These are phyloP conservation scores for Fusarium sambucinum DNA, from an alignment of 2,329 filamentous ascomycete species.

Conservation along the genomic window DNA sequence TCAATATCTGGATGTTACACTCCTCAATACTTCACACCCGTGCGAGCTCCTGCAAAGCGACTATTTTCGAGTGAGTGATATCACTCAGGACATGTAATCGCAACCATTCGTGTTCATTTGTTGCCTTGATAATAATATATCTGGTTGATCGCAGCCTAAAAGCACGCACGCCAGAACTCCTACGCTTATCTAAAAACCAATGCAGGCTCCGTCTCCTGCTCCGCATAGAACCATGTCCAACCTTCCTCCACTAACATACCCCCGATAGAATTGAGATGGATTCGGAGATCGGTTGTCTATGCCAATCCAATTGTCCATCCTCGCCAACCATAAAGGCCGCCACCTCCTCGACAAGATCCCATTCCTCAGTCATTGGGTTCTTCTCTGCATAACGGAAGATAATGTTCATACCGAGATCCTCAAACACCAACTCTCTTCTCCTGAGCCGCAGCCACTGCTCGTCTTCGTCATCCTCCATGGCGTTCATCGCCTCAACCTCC, in stretches of 20 bases:
- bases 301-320: slow-evolving; percentile 53
- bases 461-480: slow-evolving; percentile 49
- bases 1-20: neutral
- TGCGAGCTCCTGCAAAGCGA: neutral
- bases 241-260: slow-evolving; percentile 28
- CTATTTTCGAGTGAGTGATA: neutral
- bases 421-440: slow-evolving; percentile 55
- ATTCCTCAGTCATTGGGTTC: slow-evolving; percentile 48
- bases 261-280: slow-evolving; percentile 46
- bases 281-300: slow-evolving; percentile 53
- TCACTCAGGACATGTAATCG: neutral
- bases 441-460: slow-evolving; percentile 57
- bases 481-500: slow-evolving; percentile 52
- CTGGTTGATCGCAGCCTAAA: slow-evolving; percentile 15
- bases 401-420: slow-evolving; percentile 54
- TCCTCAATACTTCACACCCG: no score
- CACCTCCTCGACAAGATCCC: slow-evolving; percentile 56
- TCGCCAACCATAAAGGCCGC: slow-evolving; percentile 49
- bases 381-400: slow-evolving; percentile 55
- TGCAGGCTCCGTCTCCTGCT: neutral
- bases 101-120: neutral
- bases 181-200: slow-evolving; percentile 11
- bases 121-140: neutral
- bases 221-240: neutral
- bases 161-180: slow-evolving; percentile 30